Conservation (phyloP, 1,139 yeast genomes). For the Zygosaccharomyces sapae region DNA sequence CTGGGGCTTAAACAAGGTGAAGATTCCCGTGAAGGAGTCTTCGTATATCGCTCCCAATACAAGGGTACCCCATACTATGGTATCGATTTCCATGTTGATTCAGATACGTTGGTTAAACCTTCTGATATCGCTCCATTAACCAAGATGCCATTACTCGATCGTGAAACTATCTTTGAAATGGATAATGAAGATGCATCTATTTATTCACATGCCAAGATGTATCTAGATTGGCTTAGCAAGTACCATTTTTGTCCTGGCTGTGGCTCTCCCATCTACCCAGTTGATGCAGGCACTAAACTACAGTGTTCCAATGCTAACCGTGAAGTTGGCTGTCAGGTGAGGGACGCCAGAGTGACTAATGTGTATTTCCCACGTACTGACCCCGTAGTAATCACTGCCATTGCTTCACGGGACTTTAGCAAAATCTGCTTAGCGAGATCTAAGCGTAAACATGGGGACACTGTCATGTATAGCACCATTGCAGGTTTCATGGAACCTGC, state of each 20-base stretch:
- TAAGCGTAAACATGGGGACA: slow-evolving; percentile 47
- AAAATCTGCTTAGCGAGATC: slow-evolving; percentile 70
- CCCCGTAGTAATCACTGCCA: slow-evolving; percentile 77
- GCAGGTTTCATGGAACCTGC: slow-evolving; percentile 97
- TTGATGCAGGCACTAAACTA: slow-evolving; percentile 80
- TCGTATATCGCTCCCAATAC: slow-evolving; percentile 44
- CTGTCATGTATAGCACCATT: slow-evolving; percentile 70
- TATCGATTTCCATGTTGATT: slow-evolving; percentile 51
- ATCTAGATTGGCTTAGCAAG: slow-evolving; percentile 76
- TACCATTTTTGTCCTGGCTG: slow-evolving; percentile 86
- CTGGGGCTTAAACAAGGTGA: slow-evolving; percentile 64
- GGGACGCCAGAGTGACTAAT: slow-evolving; percentile 49
- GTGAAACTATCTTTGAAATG: slow-evolving; percentile 28
- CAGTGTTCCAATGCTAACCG: slow-evolving; percentile 47
- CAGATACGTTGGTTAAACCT: slow-evolving; percentile 17
- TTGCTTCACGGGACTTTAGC: slow-evolving; percentile 56
- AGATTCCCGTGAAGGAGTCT: slow-evolving; percentile 37
- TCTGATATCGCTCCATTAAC: slow-evolving; percentile 12
- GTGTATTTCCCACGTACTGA: slow-evolving; percentile 86
- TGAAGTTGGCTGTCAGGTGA: slow-evolving; percentile 48
- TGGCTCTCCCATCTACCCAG: slow-evolving; percentile 63
- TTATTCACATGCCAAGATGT: slow-evolving; percentile 78
- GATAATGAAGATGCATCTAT: slow-evolving; percentile 54
- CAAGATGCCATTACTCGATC: slow-evolving; percentile 13
- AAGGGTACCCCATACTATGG: slow-evolving; percentile 76